Evolutionary conservation across 2,329 filamentous ascomycete species (phyloP), one percentile per base, ranked within the genome.

Genomic region (Ascocoryne sarcoides): DNA sequence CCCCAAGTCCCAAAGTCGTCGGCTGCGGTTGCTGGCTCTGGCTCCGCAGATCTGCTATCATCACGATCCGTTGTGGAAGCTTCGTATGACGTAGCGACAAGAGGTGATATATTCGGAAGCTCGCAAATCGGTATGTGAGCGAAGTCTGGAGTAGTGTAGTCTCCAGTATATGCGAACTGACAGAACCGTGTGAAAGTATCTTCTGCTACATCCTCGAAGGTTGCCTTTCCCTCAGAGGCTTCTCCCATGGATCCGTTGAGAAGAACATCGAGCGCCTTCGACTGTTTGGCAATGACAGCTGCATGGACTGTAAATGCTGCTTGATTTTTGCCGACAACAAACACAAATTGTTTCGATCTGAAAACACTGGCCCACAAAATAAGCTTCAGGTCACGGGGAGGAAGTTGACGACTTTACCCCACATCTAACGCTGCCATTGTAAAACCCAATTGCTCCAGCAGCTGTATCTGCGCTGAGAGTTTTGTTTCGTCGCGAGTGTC

Each of bases 121-220:
- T 48, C 40, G 38, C 26, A 28, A 29, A 20, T 33, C 32, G 42
- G 45, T 42, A 39, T 37, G 20, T 45, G 33, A 39, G 19, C 48
- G 34, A 44, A 48, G 9, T 42, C 42, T 43, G 45, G 45, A 21
- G 44, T 46, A 30, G 39, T 42, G 23, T 50, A 50, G 36, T 50
- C 40, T 43, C 45, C 47, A 39, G 39, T 46, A 42, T 51, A 51
- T 16, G 41, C 45, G 36, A 48, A 50, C 37, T 51, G 41, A 42
- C 39, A 47, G 42, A 51, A 40, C 26, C 37, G 34, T 33, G 41
- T 35, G 35, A 52, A 52, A 14, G 45, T 50, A 32, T 45, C 47
- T 44, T 48, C 37, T 16, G 44, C n/a, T 5, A 52, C 26, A 42
- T 52, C 47, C 31, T 50, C 30, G 32, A 48, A 43, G n/a, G 12